These are phyloP conservation scores for Nicotiana benthamiana DNA, from an alignment of 257 asterid species.

Conservation along the genomic window DNA sequence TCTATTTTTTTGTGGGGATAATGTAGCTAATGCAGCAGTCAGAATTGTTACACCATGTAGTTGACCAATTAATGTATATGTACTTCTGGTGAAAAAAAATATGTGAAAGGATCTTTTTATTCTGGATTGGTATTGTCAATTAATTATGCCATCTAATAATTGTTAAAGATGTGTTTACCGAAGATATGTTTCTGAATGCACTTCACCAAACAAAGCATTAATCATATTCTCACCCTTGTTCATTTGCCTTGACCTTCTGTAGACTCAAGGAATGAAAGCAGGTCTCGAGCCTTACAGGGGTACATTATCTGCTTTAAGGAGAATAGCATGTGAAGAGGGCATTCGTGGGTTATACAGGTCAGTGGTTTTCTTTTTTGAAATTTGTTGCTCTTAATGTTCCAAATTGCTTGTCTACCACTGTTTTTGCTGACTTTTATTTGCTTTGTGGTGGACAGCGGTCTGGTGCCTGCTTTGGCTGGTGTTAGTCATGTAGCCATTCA, in stretches of 20 bases:
- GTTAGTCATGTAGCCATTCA: slow-evolving; percentile 91
- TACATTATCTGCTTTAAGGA: slow-evolving; percentile 73
- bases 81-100: neutral
- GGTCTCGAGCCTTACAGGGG: slow-evolving; percentile 64
- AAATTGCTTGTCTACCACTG: neutral
- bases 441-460: slow-evolving; percentile 61
- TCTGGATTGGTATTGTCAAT: neutral
- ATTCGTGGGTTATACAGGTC: slow-evolving; percentile 91
- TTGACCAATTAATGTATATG: neutral
- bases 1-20: neutral
- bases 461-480: slow-evolving; percentile 96
- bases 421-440: neutral
- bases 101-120: neutral
- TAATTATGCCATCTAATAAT: neutral
- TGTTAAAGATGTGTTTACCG: neutral
- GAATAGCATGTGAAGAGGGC: slow-evolving; percentile 82
- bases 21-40: neutral
- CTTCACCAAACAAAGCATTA: neutral
- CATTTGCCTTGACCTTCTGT: slow-evolving; percentile 12
- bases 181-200: neutral
- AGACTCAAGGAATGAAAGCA: slow-evolving; percentile 70
- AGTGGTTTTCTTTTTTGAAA: slow-evolving; percentile 1
- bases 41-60: neutral
- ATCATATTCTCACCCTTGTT: neutral
- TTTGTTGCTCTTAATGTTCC: neutral